Evolutionary conservation across 371 early-diverging fungal species (phyloP).

Genomic region (Synchytrium microbalum): DNA sequence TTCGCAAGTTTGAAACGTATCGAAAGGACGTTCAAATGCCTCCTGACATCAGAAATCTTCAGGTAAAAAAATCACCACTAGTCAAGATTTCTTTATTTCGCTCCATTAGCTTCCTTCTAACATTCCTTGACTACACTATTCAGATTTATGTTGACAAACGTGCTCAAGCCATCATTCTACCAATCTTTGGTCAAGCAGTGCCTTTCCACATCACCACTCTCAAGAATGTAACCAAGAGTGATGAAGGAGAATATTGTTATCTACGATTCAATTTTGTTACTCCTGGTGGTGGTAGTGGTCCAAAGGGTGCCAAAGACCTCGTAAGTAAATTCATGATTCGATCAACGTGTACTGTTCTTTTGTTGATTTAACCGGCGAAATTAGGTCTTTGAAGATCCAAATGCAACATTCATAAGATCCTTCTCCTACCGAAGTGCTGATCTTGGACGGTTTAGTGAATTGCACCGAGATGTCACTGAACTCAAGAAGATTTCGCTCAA

Average conservation of each 20-base stretch:
- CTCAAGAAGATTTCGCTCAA: slow-evolving; percentile 68
- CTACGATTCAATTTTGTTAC: slow-evolving; percentile 95
- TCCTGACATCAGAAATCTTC: slow-evolving; percentile 54
- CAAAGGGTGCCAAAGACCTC: slow-evolving; percentile 49
- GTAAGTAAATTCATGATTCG: slow-evolving; percentile 31
- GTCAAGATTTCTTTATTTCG: slow-evolving; percentile 2
- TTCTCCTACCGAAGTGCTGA: slow-evolving; percentile 88
- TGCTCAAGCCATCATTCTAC: slow-evolving; percentile 84
- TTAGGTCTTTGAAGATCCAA: slow-evolving; percentile 79
- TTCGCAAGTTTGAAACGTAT: slow-evolving; percentile 90
- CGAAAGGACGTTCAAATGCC: slow-evolving; percentile 82
- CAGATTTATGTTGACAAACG: slow-evolving; percentile 88
- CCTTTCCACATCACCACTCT: slow-evolving; percentile 98
- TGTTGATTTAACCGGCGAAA: slow-evolving; percentile 3
- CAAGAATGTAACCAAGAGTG: slow-evolving; percentile 91
- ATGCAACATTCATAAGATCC: slow-evolving; percentile 84
- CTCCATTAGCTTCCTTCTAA: slow-evolving; percentile 8
- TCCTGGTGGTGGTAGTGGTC: slow-evolving; percentile 88
- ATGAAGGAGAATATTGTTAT: slow-evolving; percentile 91
- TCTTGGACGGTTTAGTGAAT: slow-evolving; percentile 69
- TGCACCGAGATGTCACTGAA: slow-evolving; percentile 74
- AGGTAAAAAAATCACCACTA: slow-evolving; percentile 21
- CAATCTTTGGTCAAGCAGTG: slow-evolving; percentile 94
- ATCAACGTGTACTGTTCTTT: slow-evolving; percentile 9
- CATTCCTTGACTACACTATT: not conserved